Percentiles rank a stretch among this genome's conserved stretches.
Conservation (phyloP, 2,329 filamentous ascomycete species). For the Alternaria consortialis region DNA sequence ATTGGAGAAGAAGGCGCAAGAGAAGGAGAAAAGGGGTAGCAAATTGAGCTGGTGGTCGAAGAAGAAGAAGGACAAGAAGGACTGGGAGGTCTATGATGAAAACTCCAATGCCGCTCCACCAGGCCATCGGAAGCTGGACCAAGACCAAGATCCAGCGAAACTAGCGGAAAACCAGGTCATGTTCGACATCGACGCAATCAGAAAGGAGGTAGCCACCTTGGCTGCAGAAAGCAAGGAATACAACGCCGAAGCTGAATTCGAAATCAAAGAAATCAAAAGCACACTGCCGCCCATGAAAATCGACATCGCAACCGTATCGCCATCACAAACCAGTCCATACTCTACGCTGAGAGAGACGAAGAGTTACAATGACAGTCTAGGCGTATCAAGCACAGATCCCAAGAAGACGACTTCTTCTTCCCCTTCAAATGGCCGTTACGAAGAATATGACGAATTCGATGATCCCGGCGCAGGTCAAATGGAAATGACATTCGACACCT, state of each 20-base stretch:
- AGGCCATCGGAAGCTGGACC: constrained; percentile 30
- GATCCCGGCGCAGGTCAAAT: constrained; percentile 42
- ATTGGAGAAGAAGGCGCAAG: constrained; percentile 72
- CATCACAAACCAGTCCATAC: constrained; percentile 28
- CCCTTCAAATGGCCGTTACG: constrained; percentile 29
- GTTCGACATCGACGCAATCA: constrained; percentile 95
- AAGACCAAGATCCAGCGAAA: constrained; percentile 58
- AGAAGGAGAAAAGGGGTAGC: constrained; percentile 68
- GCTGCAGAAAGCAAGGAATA: constrained; percentile 67
- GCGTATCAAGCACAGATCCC: constrained; percentile 12
- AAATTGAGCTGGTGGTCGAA: constrained; percentile 78
- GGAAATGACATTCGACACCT: constrained; percentile 56
- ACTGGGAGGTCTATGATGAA: constrained; percentile 95
- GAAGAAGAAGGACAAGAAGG: constrained; percentile 82
- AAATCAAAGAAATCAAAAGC: constrained; percentile 83
- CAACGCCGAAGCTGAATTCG: constrained; percentile 52
- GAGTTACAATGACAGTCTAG: constrained; percentile 52
- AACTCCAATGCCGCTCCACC: constrained; percentile 16
- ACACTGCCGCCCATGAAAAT: constrained; percentile 92
- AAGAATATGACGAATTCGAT: constrained; percentile 50
- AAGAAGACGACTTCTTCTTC: constrained; percentile 17
- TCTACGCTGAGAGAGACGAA: constrained; percentile 52
- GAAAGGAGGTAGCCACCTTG: constrained; percentile 72
- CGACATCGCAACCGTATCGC: constrained; percentile 46
- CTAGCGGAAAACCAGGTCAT: constrained; percentile 71